phyloP scores from a whole-genome alignment of 2,329 filamentous ascomycete genomes.

The Scopulariopsis brevicaulis region DNA sequence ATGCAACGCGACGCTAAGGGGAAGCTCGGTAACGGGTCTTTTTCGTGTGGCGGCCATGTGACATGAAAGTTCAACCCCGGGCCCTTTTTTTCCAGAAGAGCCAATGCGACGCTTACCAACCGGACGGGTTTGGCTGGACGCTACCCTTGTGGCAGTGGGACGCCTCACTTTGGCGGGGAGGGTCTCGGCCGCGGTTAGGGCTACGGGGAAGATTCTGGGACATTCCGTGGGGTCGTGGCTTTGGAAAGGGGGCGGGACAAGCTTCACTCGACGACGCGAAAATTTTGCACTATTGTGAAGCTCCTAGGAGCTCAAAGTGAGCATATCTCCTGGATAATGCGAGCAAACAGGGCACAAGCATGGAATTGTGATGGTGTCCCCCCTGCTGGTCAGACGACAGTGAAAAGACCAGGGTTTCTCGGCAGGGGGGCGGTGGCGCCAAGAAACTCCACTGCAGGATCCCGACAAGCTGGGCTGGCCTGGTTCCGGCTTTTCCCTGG shows the following conservation, averaged over 20 bases:
- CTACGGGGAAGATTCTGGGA: too few species aligned
- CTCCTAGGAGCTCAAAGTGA: too few species aligned
- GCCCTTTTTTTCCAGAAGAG: background rate
- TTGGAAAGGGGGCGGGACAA: too few species aligned
- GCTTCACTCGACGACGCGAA: too few species aligned
- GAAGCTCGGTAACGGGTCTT: slow-evolving; percentile 1
- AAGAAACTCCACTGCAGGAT: background rate
- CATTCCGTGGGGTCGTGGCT: too few species aligned
- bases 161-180: background rate
- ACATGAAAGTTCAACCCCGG: background rate
- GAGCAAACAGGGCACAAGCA: background rate
- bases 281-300: too few species aligned
- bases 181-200: too few species aligned
- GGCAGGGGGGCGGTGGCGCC: background rate
- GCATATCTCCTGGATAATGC: too few species aligned
- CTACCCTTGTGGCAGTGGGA: background rate
- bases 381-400: background rate
- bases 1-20: background rate
- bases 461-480: background rate
- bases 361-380: background rate
- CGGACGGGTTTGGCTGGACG: background rate
- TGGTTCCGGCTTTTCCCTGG: slow-evolving; percentile 1
- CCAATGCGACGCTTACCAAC: background rate
- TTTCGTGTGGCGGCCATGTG: slow-evolving; percentile 5
- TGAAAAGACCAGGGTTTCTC: background rate